Base-by-base conservation (phyloP, 1,284 basidiomycete genomes). In the Cryptococcus neoformans region DNA sequence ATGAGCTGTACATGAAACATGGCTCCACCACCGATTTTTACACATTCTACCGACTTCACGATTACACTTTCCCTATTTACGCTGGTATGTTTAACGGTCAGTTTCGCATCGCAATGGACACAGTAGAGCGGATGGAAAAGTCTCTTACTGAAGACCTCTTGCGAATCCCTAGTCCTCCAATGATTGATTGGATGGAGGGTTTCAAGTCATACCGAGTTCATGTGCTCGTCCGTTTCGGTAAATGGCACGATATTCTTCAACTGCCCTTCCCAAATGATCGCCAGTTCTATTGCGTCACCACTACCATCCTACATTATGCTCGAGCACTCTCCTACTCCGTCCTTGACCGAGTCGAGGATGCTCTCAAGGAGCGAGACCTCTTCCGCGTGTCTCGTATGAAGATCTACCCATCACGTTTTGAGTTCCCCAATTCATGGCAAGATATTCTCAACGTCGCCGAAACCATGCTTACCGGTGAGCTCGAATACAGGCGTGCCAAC, bases 151-250 rank as follows among this genome's bases (percentile, higher is more conserved):
- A 28, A 28, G 28, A 28, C 28, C 28, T 28, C 28, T 28, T 28
- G 28, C 28, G 28, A 28, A 28, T 28, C 28, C 28, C 28, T 28
- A 28, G 28, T 28, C 28, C 28, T 28, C 28, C 28, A 28, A 28
- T 28, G 28, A 28, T 28, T 28, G 28, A 28, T 28, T 28, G 28
- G 28, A 28, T 28, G 28, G 28, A 28, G 4, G 28, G 28, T 28
- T 28, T 28, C 28, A 28, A 28, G 28, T 28, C 28, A 28, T 28
- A 28, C 28, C 28, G 28, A 28, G 28, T 28, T 28, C 69, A 74
- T 39, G 67, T 76, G 6, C 60, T 70, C 16, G 67, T 76, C 4
- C 63, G 74, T 4, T 76, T 74, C 47, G 74, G 74, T 1, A 54
- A 55, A 48, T 76, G 74, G 74, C 56, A 67, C 10, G 72, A 74